A percentile compares a stretch with the other conserved stretches of the same genome.
phyloP scores from a whole-genome alignment of 2,329 filamentous ascomycete genomes.

The Fusarium sp. region DNA sequence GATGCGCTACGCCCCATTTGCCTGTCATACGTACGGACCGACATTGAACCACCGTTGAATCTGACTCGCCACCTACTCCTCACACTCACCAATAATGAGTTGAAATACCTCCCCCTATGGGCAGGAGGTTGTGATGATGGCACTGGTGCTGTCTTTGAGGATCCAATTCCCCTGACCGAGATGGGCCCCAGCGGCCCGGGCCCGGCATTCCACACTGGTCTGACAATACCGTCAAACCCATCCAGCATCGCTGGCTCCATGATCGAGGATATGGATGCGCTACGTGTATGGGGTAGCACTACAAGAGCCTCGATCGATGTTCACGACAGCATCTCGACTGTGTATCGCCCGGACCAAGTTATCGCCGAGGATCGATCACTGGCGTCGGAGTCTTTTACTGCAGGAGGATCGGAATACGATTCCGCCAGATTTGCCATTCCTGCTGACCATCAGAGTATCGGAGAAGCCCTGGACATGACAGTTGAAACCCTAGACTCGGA shows the following conservation, averaged over 20 bases:
- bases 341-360: conserved; percentile 51
- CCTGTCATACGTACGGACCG: conserved; percentile 46
- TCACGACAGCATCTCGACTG: conserved; percentile 59
- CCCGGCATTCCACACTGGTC: conserved; percentile 63
- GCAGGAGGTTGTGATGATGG: conserved; percentile 70
- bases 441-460: conserved; percentile 49
- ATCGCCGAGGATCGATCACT: conserved; percentile 55
- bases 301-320: conserved; percentile 57
- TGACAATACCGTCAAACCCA: conserved; percentile 54
- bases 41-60: conserved; percentile 54
- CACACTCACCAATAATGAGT: conserved; percentile 69
- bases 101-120: conserved; percentile 77
- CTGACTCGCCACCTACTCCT: conserved; percentile 65
- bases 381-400: conserved; percentile 55
- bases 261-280: conserved; percentile 53
- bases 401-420: conserved; percentile 51
- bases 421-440: conserved; percentile 55
- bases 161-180: conserved; percentile 58
- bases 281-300: conserved; percentile 54
- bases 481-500: conserved; percentile 45
- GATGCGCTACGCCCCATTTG: conserved; percentile 39
- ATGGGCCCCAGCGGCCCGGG: conserved; percentile 64
- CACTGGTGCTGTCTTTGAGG: conserved; percentile 66
- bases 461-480: conserved; percentile 43
- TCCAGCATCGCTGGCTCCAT: conserved; percentile 56